phyloP scores from a whole-genome alignment of 352 stramenopile genomes.

The Pythium apleroticum region DNA sequence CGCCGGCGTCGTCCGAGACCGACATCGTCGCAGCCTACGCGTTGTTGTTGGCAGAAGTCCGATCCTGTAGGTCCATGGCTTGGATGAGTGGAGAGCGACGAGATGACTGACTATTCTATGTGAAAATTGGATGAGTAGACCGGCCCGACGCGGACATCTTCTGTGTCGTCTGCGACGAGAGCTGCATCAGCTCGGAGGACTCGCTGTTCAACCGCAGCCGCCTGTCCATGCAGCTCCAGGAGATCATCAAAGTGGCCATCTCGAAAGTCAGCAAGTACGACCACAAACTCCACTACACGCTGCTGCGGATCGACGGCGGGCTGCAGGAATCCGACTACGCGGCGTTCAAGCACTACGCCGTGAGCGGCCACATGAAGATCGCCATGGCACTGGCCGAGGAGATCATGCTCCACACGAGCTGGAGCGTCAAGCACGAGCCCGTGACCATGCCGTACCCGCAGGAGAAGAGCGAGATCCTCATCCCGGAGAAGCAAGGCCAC shows the following conservation, averaged over 20 bases:
- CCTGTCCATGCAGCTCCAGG: slow-evolving; percentile 76
- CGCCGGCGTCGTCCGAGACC: slow-evolving; percentile 77
- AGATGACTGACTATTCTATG: background rate
- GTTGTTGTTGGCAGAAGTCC: slow-evolving; percentile 71
- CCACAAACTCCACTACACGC: slow-evolving; percentile 79
- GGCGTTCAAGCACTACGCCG: slow-evolving; percentile 80
- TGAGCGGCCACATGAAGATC: slow-evolving; percentile 85
- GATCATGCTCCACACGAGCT: slow-evolving; percentile 65
- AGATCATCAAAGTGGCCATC: slow-evolving; percentile 86
- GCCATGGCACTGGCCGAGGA: slow-evolving; percentile 69
- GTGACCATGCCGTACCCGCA: slow-evolving; percentile 79
- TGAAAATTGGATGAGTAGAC: slow-evolving; percentile 35
- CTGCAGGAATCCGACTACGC: slow-evolving; percentile 69
- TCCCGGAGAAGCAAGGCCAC: slow-evolving; percentile 55
- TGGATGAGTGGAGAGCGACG: background rate
- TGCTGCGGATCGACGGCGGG: slow-evolving; percentile 73
- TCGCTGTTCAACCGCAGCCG: slow-evolving; percentile 73
- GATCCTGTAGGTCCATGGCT: slow-evolving; percentile 52
- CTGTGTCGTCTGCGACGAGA: slow-evolving; percentile 84
- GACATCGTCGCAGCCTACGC: slow-evolving; percentile 82
- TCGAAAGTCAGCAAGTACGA: slow-evolving; percentile 77
- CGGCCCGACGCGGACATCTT: slow-evolving; percentile 83
- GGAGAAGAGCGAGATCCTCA: slow-evolving; percentile 74
- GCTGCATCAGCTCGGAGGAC: slow-evolving; percentile 78
- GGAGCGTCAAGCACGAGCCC: slow-evolving; percentile 48